These are phyloP conservation scores for Ogataea ramenticola DNA, from an alignment of 805 yeast genomes.

Conservation along the genomic window DNA sequence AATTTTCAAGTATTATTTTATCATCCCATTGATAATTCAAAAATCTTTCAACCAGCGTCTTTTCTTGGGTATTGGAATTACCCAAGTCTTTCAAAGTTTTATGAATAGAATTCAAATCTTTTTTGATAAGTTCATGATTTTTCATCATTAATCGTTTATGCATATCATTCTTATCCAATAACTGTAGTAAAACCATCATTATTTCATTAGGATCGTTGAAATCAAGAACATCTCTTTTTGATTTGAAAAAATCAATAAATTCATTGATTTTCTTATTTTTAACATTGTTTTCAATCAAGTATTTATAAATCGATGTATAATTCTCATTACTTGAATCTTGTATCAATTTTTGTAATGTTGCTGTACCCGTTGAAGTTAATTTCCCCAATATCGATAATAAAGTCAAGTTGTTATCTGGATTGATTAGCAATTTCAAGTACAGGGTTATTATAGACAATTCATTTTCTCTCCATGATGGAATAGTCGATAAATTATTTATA, in stretches of 20 bases:
- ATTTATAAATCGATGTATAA: too few species aligned
- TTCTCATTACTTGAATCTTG: background rate
- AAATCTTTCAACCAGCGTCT: constrained; percentile 31
- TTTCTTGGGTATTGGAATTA: constrained; percentile 17
- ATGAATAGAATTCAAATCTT: constrained; percentile 27
- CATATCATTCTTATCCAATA: constrained; percentile 30
- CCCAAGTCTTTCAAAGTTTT: constrained; percentile 20
- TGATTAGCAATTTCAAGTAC: constrained; percentile 35
- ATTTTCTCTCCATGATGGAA: constrained; percentile 22
- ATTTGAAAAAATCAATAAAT: constrained; percentile 8
- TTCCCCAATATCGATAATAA: constrained; percentile 18
- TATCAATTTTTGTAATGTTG: background rate
- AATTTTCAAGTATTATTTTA: too few species aligned
- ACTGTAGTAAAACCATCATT: constrained; percentile 24
- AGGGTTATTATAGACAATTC: constrained; percentile 29
- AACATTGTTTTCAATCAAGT: too few species aligned
- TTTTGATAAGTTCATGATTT: too few species aligned
- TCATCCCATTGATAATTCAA: constrained; percentile 25
- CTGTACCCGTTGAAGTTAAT: constrained; percentile 3
- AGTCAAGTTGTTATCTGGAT: constrained; percentile 21
- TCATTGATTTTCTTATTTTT: constrained; percentile 4
- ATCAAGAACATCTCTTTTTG: constrained; percentile 18
- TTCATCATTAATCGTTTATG: constrained; percentile 21
- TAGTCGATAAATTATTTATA: constrained; percentile 35
- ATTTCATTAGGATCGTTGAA: constrained; percentile 30